These are phyloP conservation scores for Microsporum audouinii DNA, from an alignment of 2,329 filamentous ascomycete genomes.

Conservation along the genomic window DNA sequence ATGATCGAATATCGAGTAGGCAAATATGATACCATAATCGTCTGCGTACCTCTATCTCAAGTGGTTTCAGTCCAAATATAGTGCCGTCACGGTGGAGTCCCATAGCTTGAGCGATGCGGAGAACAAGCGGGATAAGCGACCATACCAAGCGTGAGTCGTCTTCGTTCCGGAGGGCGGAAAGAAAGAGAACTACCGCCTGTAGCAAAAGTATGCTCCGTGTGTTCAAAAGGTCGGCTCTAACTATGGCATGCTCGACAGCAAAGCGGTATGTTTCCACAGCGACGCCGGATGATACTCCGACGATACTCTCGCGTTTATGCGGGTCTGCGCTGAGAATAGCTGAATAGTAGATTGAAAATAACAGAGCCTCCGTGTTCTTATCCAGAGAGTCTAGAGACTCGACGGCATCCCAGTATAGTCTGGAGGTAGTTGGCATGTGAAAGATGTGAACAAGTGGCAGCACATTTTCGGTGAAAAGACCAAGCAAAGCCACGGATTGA, in stretches of 20 bases:
- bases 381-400: constrained; percentile 20
- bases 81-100: constrained; percentile 55
- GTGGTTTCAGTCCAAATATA: constrained; percentile 32
- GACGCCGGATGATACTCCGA: neutral
- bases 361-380: constrained; percentile 26
- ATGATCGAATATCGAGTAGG: too few relatives aligned
- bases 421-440: constrained; percentile 59
- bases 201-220: constrained; percentile 35
- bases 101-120: constrained; percentile 57
- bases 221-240: constrained; percentile 34
- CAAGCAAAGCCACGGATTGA: too few relatives aligned
- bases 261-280: neutral
- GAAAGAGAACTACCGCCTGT: constrained; percentile 36
- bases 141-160: neutral
- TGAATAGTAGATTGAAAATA: constrained; percentile 21
- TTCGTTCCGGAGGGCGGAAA: constrained; percentile 18
- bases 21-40: constrained; percentile 23
- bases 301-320: constrained; percentile 20
- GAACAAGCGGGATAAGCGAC: constrained; percentile 49
- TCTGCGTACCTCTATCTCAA: constrained; percentile 59
- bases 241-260: neutral
- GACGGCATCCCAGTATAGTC: constrained; percentile 52
- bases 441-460: constrained; percentile 63
- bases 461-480: constrained; percentile 35
- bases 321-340: constrained; percentile 25